A percentile compares a stretch with the other conserved stretches of the same genome.
Conservation (phyloP, 345 rosid genomes). For the Eucalyptus cloeziana region DNA sequence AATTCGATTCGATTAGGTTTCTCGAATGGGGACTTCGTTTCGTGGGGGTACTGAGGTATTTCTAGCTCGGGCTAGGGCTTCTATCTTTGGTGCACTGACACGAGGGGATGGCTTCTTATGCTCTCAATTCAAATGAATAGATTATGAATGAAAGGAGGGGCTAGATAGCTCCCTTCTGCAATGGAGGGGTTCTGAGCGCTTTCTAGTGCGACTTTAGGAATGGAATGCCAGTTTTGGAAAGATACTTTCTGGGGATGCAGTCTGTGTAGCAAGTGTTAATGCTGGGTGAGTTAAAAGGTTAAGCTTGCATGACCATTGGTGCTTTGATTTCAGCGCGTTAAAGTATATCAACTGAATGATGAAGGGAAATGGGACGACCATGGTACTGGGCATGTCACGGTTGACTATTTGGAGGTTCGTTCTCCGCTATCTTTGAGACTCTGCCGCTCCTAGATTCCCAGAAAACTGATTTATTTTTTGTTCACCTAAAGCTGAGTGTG, state of each 20-base stretch:
- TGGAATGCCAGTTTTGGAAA: background rate
- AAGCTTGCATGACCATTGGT: background rate
- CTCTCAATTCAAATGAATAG: background rate
- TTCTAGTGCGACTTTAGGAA: background rate
- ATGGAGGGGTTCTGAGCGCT: background rate
- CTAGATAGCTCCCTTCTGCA: background rate
- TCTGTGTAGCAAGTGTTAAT: background rate
- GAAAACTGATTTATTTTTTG: background rate
- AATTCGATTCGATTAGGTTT: background rate
- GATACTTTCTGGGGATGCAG: background rate
- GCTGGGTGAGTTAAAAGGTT: background rate
- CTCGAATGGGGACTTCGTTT: too few relatives aligned
- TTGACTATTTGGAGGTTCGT: conserved; percentile 84
- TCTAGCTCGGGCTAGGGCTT: background rate
- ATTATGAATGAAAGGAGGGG: background rate
- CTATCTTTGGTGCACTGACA: background rate
- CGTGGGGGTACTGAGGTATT: background rate
- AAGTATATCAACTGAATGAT: conserved; percentile 60
- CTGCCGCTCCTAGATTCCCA: background rate
- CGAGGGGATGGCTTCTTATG: background rate
- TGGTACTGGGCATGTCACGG: conserved; percentile 79
- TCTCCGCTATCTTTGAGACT: background rate
- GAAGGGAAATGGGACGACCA: conserved; percentile 95
- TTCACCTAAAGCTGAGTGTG: background rate
- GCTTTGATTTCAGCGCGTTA: conserved; percentile 54